Percentiles rank a stretch among this genome's conserved stretches.
phyloP scores from a whole-genome alignment of 768 basidiomycete genomes.

The Lactifluus rugatus region DNA sequence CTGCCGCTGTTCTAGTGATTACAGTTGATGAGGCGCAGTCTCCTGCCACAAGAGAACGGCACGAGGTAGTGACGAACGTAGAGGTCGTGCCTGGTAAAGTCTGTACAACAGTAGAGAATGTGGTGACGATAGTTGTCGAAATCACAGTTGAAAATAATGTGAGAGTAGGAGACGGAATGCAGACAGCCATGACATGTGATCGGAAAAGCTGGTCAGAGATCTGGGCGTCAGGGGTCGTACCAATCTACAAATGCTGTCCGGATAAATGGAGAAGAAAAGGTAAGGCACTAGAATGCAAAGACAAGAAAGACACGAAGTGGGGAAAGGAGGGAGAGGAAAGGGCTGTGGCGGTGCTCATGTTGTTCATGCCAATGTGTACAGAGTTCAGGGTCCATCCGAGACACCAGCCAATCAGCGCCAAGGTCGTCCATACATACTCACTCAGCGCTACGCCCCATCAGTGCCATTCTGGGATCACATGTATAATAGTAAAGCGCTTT shows the following conservation, averaged over 20 bases:
- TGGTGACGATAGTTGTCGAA: slow-evolving; percentile 12
- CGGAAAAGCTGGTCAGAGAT: neutral
- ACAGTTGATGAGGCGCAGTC: neutral
- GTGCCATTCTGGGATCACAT: neutral
- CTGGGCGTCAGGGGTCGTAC: neutral
- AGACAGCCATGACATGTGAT: slow-evolving; percentile 12
- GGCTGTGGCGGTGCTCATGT: slow-evolving; percentile 7
- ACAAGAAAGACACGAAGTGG: neutral
- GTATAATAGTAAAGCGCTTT: no score
- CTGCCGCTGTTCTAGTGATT: neutral
- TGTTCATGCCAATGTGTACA: neutral
- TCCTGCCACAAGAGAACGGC: neutral
- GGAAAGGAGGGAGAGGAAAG: neutral
- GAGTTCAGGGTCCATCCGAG: neutral
- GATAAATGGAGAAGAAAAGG: neutral
- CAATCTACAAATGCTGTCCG: neutral
- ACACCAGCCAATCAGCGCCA: neutral
- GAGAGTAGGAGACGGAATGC: slow-evolving; percentile 8
- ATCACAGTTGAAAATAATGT: slow-evolving; percentile 14
- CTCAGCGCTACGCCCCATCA: slow-evolving; percentile 2
- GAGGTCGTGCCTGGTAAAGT: slow-evolving; percentile 6
- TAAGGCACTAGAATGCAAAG: neutral
- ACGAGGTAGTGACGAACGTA: slow-evolving; percentile 1
- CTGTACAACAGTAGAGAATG: slow-evolving; percentile 6
- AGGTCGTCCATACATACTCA: neutral